Conservation (phyloP, 2,329 filamentous ascomycete species). For the Cercospora sp. region DNA sequence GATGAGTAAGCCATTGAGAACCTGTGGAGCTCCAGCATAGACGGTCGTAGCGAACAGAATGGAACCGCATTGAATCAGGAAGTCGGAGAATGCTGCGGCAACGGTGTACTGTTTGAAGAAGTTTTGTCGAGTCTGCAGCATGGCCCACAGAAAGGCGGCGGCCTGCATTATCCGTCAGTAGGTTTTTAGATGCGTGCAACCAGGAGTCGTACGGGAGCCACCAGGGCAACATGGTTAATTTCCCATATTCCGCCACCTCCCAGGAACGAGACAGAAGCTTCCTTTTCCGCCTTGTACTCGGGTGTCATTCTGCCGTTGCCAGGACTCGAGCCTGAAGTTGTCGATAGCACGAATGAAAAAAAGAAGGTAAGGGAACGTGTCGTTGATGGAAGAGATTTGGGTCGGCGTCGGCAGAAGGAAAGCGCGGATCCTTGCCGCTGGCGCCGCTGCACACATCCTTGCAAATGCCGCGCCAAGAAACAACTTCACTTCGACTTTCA, state of each 20-base stretch:
- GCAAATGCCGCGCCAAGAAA: constrained; percentile 6
- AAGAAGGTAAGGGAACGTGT: constrained; percentile 13
- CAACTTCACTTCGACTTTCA: constrained; percentile 6
- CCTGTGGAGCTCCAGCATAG: constrained; percentile 72
- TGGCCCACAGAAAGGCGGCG: constrained; percentile 82
- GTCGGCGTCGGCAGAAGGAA: constrained; percentile 5
- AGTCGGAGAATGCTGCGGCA: constrained; percentile 72
- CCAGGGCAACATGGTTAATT: constrained; percentile 81
- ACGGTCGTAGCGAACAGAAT: constrained; percentile 83
- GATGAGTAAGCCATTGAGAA: constrained; percentile 73
- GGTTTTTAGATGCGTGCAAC: constrained; percentile 32
- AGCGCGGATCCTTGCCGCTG: not conserved
- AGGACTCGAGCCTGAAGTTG: constrained; percentile 1
- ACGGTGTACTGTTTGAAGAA: constrained; percentile 77
- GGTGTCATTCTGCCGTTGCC: constrained; percentile 31
- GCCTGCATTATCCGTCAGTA: constrained; percentile 55
- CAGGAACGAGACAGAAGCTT: constrained; percentile 91
- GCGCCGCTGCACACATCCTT: constrained; percentile 7
- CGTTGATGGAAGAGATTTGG: constrained; percentile 12
- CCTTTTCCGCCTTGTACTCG: constrained; percentile 87
- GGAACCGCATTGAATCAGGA: constrained; percentile 79
- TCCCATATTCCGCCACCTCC: constrained; percentile 80
- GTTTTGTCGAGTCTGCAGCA: constrained; percentile 76
- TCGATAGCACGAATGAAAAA: constrained; percentile 8
- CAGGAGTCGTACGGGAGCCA: constrained; percentile 70